Evolutionary conservation across 306 rosid genomes (phyloP).

Genomic region (cucumber (Cucumis sativus)): Cucumber_9930_V3 NC_026659.2:30183501-30184000

Average conservation of each 20-base stretch:
- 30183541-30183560: no score
- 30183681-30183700: no score
- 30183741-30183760: background rate
- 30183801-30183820: background rate
- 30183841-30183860: background rate
- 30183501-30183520: background rate
- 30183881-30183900: background rate
- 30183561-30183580: no score
- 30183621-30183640: no score
- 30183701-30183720: no score
- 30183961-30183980: background rate
- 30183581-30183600: no score
- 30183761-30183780: background rate
- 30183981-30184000: background rate
- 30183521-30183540: no score
- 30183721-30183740: background rate
- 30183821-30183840: background rate
- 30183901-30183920: background rate
- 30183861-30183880: background rate
- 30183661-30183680: no score
- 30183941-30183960: background rate
- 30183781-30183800: background rate
- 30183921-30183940: background rate
- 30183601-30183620: no score
- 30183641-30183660: no score